Evolutionary conservation across 2,329 filamentous ascomycete species (phyloP).

Genomic region (Tolypocladium endophyticum): DNA sequence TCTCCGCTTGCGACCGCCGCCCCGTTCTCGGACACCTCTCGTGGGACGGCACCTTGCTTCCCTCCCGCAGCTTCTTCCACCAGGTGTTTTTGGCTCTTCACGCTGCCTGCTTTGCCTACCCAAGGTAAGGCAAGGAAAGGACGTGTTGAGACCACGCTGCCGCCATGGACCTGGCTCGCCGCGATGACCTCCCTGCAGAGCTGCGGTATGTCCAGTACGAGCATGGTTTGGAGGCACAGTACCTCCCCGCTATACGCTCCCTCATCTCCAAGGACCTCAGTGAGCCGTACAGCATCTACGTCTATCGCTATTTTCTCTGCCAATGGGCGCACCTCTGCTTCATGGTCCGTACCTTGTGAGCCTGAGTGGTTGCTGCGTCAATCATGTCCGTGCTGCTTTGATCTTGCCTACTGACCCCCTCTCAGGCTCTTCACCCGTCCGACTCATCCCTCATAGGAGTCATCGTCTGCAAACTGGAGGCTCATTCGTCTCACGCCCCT

Average conservation of each 20-base stretch:
- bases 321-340: conserved; percentile 98
- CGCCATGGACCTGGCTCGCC: conserved; percentile 18
- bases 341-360: conserved; percentile 56
- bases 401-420: conserved; percentile 2
- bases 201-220: conserved; percentile 53
- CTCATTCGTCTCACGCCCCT: conserved; percentile 71
- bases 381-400: not conserved
- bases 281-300: conserved; percentile 98
- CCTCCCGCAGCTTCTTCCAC: not conserved
- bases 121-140: not conserved
- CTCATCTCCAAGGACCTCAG: conserved; percentile 94
- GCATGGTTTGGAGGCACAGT: conserved; percentile 47
- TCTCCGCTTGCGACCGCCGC: not conserved
- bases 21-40: not conserved
- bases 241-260: conserved; percentile 79
- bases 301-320: conserved; percentile 95
- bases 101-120: not conserved
- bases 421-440: conserved; percentile 47
- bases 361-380: not conserved
- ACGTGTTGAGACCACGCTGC: not conserved
- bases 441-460: conserved; percentile 69
- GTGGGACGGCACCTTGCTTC: not conserved
- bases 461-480: conserved; percentile 88
- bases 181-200: conserved; percentile 29
- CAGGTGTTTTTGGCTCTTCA: not conserved